Base-by-base conservation (phyloP, 2,329 filamentous ascomycete genomes). In the Sporothrix humicola region DNA sequence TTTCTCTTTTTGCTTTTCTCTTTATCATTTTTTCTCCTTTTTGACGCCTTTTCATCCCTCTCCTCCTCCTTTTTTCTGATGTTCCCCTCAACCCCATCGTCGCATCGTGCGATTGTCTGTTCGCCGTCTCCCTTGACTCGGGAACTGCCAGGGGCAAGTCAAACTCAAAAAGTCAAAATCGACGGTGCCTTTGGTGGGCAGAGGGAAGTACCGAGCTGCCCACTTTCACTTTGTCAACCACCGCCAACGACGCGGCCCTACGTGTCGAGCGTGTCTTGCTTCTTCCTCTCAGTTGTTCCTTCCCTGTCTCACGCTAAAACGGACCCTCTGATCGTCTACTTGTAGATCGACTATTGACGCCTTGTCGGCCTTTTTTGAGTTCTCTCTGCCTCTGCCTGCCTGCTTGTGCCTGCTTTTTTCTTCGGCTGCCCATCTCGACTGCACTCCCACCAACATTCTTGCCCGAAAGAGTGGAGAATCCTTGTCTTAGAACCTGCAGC, bases 391-490 rank as follows among this genome's bases (percentile, higher is more conserved):
- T 37, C 31, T 37, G 31, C 31, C 31, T 37, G 31, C 23, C 48
- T 65, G 56, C 17, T 37, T 54, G n/a, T 20, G 52, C 68, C 54
- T 37, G 46, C 68, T 42, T 59, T 37, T 70, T 68, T 66, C 56
- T 23, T 61, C 8, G 9, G 26, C 50, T 63, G 8, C 42, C 54
- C 42, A 26, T 59, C 56, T 61, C 20, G 37, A 48, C 54, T 63
- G 17, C 13, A 31, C 20, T 72, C 59, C 59, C 42, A 56, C 48
- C n/a, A 70, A 52, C 71, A 65, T 74, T 74, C 66, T 52, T 74
- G 73, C 10, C 52, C 58, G 69, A 59, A 71, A 73, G 66, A 68
- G 73, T 74, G 73, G 73, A 71, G 71, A n/a, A 59, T 20, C 52
- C 65, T 8, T 73, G 72, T 74, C 59, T 68, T 71, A n/a, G 66